These are phyloP conservation scores for Apophysomyces sp. DNA, from an alignment of 371 early-diverging fungal species.

Conservation along the genomic window DNA sequence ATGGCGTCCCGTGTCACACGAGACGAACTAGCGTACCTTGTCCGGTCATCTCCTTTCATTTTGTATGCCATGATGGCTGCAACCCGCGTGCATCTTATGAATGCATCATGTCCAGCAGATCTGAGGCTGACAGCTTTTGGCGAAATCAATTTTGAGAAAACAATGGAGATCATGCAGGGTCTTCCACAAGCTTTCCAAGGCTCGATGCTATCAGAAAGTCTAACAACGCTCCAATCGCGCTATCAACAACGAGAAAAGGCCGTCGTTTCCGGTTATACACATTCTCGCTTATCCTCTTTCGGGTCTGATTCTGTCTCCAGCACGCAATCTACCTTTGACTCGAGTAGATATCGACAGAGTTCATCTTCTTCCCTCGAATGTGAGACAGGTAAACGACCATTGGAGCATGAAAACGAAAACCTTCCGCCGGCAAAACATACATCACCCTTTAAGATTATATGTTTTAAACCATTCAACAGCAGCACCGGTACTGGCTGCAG, in stretches of 20 bases:
- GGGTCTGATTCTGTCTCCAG: not conserved
- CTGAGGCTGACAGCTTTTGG: constrained; percentile 18
- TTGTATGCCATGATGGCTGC: constrained; percentile 41
- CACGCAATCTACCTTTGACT: not conserved
- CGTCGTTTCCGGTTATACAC: constrained; percentile 5
- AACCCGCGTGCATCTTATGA: constrained; percentile 40
- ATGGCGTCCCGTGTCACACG: constrained; percentile 12
- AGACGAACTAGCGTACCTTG: constrained; percentile 31
- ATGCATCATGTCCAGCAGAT: constrained; percentile 24
- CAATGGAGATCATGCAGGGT: not conserved
- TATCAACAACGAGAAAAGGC: constrained; percentile 4
- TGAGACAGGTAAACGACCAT: not conserved
- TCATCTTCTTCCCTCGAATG: not conserved
- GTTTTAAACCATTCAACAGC: not conserved
- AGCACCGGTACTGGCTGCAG: not conserved
- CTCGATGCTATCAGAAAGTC: constrained; percentile 5
- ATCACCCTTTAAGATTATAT: not conserved
- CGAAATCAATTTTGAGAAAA: constrained; percentile 16
- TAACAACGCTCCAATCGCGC: not conserved
- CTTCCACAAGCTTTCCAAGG: not conserved
- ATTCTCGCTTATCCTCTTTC: not conserved
- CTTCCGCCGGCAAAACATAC: not conserved
- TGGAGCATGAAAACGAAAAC: not conserved
- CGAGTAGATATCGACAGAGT: not conserved
- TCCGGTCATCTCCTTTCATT: constrained; percentile 30